phyloP scores from a whole-genome alignment of 352 stramenopile genomes.

The Thalassiosira livingstoniorum region DNA sequence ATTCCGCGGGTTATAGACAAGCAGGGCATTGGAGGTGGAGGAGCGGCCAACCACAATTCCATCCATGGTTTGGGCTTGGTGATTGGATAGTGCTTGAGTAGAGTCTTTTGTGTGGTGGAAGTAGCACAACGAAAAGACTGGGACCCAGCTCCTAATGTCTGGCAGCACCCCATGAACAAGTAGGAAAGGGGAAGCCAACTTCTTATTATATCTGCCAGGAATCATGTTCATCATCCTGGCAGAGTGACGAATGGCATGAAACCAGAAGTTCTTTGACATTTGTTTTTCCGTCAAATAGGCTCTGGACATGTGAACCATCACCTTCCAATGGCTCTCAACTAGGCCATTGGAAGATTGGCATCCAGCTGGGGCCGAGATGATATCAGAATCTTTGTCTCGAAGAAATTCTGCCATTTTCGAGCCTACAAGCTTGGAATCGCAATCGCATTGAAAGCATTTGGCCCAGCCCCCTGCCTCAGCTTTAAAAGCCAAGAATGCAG shows the following conservation, averaged over 20 bases:
- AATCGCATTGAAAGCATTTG: constrained; percentile 1
- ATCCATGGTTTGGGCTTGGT: constrained; percentile 19
- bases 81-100: background rate
- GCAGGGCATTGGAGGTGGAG: background rate
- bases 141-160: constrained; percentile 4
- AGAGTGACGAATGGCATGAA: constrained; percentile 18
- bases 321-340: constrained; percentile 31
- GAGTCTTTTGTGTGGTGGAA: background rate
- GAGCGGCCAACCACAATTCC: constrained; percentile 16
- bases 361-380: constrained; percentile 13
- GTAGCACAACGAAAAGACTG: constrained; percentile 16
- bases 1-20: constrained; percentile 35
- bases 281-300: constrained; percentile 38
- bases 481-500: constrained; percentile 2
- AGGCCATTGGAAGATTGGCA: constrained; percentile 41
- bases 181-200: constrained; percentile 11
- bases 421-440: background rate
- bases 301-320: constrained; percentile 18
- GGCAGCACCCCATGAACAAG: constrained; percentile 9
- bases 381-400: background rate
- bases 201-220: background rate
- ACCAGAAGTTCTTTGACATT: constrained; percentile 9
- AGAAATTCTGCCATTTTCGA: background rate
- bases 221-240: constrained; percentile 18
- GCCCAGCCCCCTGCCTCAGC: constrained; percentile 1